Evolutionary conservation across 108 stramenopile species (phyloP).

Genomic region (Ochromonas danica): DNA sequence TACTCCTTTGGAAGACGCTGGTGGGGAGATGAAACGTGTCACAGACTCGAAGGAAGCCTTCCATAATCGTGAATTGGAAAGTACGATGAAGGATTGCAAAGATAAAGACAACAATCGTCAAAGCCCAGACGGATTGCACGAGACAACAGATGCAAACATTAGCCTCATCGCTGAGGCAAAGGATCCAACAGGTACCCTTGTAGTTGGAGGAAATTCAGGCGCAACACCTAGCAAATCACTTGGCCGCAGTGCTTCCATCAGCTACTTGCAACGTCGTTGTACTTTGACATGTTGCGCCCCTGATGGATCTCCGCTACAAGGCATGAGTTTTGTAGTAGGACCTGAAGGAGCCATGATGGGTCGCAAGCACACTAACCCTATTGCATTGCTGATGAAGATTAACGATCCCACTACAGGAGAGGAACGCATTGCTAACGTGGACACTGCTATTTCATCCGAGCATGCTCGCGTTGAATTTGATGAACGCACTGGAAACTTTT

Average conservation of each 20-base stretch:
- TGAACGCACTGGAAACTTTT: conserved; percentile 39
- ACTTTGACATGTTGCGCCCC: conserved; percentile 59
- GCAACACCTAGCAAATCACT: no score
- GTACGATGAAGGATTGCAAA: no score
- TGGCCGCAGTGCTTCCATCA: no score
- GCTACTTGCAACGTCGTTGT: no score
- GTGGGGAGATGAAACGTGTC: not conserved
- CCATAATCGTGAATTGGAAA: no score
- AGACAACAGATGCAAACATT: no score
- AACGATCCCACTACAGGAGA: conserved; percentile 22
- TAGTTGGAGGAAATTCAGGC: no score
- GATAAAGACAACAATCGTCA: no score
- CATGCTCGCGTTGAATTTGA: conserved; percentile 55
- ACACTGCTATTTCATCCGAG: conserved; percentile 54
- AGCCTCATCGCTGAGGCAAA: no score
- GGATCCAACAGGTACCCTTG: no score
- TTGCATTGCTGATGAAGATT: conserved; percentile 43
- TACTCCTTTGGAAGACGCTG: not conserved
- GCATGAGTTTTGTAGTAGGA: conserved; percentile 42
- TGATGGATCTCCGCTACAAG: conserved; percentile 61
- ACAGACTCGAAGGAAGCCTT: not conserved
- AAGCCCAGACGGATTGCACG: no score
- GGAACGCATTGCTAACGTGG: conserved; percentile 46
- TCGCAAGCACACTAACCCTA: conserved; percentile 51
- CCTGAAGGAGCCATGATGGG: conserved; percentile 48